These are phyloP conservation scores for Lodderomyces metapsilosis DNA, from an alignment of 1,139 yeast species.

Conservation along the genomic window DNA sequence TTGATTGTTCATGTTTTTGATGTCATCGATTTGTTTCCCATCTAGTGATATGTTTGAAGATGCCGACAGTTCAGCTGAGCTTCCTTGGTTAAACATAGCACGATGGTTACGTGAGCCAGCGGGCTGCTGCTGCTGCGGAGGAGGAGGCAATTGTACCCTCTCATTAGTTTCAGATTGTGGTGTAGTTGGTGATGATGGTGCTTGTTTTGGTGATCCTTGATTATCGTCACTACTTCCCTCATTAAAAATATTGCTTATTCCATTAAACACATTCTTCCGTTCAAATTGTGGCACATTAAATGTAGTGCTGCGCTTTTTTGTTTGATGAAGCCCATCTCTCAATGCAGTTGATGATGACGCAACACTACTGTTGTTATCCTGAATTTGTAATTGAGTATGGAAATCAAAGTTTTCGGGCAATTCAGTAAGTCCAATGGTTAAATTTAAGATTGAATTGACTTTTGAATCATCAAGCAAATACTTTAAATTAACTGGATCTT, in stretches of 20 bases:
- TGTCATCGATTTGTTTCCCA: slow-evolving; percentile 2
- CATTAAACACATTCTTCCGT: slow-evolving; percentile 38
- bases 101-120: slow-evolving; percentile 2
- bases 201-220: not conserved
- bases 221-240: slow-evolving; percentile 4
- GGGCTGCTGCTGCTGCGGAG: not conserved
- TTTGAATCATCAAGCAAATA: slow-evolving; percentile 76
- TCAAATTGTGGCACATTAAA: slow-evolving; percentile 41
- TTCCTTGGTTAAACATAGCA: not conserved
- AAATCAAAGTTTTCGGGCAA: slow-evolving; percentile 42
- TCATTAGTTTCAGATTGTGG: slow-evolving; percentile 1
- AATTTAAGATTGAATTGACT: slow-evolving; percentile 71
- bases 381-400: slow-evolving; percentile 40
- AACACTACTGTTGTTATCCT: slow-evolving; percentile 20
- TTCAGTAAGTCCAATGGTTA: slow-evolving; percentile 41
- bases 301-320: slow-evolving; percentile 5
- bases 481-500: slow-evolving; percentile 53
- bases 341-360: slow-evolving; percentile 11
- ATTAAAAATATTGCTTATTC: slow-evolving; percentile 36
- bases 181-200: slow-evolving; percentile 2
- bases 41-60: slow-evolving; percentile 3
- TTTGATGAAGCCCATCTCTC: slow-evolving; percentile 2
- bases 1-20: slow-evolving; percentile 4
- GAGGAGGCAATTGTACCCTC: not conserved
- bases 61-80: slow-evolving; percentile 2